Conservation (phyloP, 1,284 basidiomycete genomes). For the Cryptococcus floricola region DNA sequence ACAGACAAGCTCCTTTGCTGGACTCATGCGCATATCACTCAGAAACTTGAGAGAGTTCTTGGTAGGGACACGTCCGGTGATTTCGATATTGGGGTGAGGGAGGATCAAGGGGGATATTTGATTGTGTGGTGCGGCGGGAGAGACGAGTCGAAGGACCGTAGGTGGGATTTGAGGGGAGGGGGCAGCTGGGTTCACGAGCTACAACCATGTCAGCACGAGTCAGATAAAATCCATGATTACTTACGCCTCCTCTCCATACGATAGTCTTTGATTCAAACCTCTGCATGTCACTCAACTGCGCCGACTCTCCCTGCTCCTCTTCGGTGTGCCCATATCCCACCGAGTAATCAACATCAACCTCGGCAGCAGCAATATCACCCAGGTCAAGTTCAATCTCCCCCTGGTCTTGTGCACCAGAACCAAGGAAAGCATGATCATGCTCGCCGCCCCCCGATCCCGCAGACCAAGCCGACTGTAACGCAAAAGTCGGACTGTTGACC, state of each 20-base stretch:
- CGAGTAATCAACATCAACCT: slow-evolving; percentile 7
- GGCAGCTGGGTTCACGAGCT: slow-evolving; percentile 30
- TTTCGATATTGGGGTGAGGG: slow-evolving; percentile 28
- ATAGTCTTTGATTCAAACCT: slow-evolving; percentile 22
- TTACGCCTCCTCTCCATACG: slow-evolving; percentile 33
- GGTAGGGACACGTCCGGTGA: slow-evolving; percentile 67
- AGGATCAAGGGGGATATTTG: slow-evolving; percentile 28
- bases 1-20: slow-evolving; percentile 72
- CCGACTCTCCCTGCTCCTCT: neutral
- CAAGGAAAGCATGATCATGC: neutral
- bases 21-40: slow-evolving; percentile 66
- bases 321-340: slow-evolving; percentile 5
- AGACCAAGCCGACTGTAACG: too few species aligned
- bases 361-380: slow-evolving; percentile 31
- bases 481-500: too few species aligned
- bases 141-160: slow-evolving; percentile 18
- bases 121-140: slow-evolving; percentile 1
- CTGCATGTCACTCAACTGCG: slow-evolving; percentile 10
- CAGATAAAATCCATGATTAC: slow-evolving; percentile 3
- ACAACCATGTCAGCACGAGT: neutral
- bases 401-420: slow-evolving; percentile 1
- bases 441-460: neutral
- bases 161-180: slow-evolving; percentile 16
- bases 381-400: slow-evolving; percentile 37
- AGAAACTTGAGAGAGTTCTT: slow-evolving; percentile 70